Evolutionary conservation across 202 grass and related monocot genomes (phyloP).

Genomic region (Elaeis oleifera): DNA sequence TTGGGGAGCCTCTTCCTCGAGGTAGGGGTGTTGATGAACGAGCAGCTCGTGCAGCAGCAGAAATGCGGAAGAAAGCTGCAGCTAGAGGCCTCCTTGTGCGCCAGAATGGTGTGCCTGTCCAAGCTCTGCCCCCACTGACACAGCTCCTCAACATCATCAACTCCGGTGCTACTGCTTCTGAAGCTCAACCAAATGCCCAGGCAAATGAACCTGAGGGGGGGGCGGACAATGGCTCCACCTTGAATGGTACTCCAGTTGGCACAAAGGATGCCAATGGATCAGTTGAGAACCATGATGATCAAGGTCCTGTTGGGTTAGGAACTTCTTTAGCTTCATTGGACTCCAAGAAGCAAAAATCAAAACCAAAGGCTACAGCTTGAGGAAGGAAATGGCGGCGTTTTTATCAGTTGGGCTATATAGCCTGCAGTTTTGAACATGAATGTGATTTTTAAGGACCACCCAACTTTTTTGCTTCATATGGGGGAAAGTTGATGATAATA

Average conservation of each 20-base stretch:
- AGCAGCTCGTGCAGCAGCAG: constrained; percentile 61
- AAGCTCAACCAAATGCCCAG: constrained; percentile 18
- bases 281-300: constrained; percentile 20
- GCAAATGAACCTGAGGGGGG: constrained; percentile 15
- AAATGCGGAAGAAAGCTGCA: constrained; percentile 69
- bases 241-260: constrained; percentile 25
- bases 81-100: constrained; percentile 69
- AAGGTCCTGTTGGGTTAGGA: constrained; percentile 68
- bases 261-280: constrained; percentile 21
- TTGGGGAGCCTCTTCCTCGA: constrained; percentile 54
- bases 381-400: constrained; percentile 20
- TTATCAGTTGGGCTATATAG: constrained; percentile 3
- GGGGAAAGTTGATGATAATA: neutral
- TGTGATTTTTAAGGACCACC: constrained; percentile 1
- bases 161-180: constrained; percentile 22
- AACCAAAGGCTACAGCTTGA: constrained; percentile 36
- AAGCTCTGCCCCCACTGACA: constrained; percentile 34
- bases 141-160: constrained; percentile 72
- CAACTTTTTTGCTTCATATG: neutral
- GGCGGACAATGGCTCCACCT: constrained; percentile 23
- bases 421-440: constrained; percentile 13
- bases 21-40: constrained; percentile 71
- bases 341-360: constrained; percentile 80
- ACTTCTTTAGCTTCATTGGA: constrained; percentile 44
- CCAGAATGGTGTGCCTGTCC: constrained; percentile 26